Evolutionary conservation across 2,329 filamentous ascomycete species (phyloP), one percentile per base, ranked within the genome.

Genomic region (Teratosphaeria destructans): DNA sequence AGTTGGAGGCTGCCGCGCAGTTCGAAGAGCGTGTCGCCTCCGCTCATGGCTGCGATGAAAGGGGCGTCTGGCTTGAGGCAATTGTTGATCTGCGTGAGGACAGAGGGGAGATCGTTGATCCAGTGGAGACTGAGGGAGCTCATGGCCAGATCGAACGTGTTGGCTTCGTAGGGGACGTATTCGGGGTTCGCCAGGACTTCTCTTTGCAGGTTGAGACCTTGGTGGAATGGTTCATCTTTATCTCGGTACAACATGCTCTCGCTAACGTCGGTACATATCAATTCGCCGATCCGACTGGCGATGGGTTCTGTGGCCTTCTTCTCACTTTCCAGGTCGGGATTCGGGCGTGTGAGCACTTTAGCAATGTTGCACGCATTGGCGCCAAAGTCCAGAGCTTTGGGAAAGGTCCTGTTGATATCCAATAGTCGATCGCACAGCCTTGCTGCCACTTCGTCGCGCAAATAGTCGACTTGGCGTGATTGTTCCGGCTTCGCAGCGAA

Each of bases 361-460:
- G 92, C 92, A 62, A 99, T 85, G 74, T 96, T 95, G 81, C 93
- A 96, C 62, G 93, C 90, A 73, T 97, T 96, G 63, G 94, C 93
- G 63, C 94, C 94, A 35, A 96, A 85, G 74, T 99, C 94, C 62
- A 99, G 87, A 27, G 91, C 90, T 65, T 84, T 82, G 53, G 88
- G 84, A 68, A 95, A 96, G 59, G 85, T 81, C 35, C 94, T 88
- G 68, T 95, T 96, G 78, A 99, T 95, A 72, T 97, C 92, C 66
- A 97, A 79, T 56, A 99, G 79, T 54, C 94, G 83, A 68, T 97
- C 93, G 68, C 89, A 90, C 29, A 99, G 78, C 56, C 94, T 84
- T 54, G 81, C 79, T 56, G 94, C 94, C 4, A 96, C 88, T 73
- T 97, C 93, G 71, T 97, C 91, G 72, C 92, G 91, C 59, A 99